These are phyloP conservation scores for Ballota nigra DNA, from an alignment of 257 asterid genomes.

Conservation along the genomic window DNA sequence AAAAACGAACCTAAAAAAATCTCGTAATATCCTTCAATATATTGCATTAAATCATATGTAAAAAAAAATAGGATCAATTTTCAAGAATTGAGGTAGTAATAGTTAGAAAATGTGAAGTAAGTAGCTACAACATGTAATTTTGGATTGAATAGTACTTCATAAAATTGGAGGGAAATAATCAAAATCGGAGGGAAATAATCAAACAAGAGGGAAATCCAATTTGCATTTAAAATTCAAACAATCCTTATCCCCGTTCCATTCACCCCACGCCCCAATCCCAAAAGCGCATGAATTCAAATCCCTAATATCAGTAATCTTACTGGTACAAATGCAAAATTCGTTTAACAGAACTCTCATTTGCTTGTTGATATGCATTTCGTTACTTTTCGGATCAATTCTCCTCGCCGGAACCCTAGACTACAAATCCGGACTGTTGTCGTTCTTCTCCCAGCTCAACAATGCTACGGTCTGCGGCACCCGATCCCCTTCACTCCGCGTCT, in stretches of 20 bases:
- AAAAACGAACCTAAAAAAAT: too few species aligned
- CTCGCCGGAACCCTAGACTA: constrained; percentile 44
- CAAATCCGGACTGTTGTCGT: constrained; percentile 35
- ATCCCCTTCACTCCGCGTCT: constrained; percentile 46
- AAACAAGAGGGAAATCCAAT: too few species aligned
- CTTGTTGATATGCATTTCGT: constrained; percentile 38
- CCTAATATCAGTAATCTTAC: not conserved
- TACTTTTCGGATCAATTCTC: constrained; percentile 35
- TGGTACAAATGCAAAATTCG: constrained; percentile 28
- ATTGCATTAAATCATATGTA: too few species aligned
- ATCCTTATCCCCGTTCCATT: too few species aligned
- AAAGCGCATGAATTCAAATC: not conserved
- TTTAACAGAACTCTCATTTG: constrained; percentile 35
- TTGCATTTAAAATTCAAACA: not conserved
- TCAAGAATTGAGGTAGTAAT: too few species aligned
- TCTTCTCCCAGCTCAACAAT: constrained; percentile 40
- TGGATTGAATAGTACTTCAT: too few species aligned
- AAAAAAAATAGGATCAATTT: too few species aligned
- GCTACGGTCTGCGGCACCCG: constrained; percentile 27
- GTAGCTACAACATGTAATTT: too few species aligned
- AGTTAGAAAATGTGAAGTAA: too few species aligned
- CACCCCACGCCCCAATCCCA: not conserved
- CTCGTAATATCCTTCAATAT: too few species aligned
- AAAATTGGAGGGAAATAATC: too few species aligned
- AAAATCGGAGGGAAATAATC: too few species aligned